Base-by-base conservation (phyloP, 306 rosid genomes). In the Castanea mollissima region DNA sequence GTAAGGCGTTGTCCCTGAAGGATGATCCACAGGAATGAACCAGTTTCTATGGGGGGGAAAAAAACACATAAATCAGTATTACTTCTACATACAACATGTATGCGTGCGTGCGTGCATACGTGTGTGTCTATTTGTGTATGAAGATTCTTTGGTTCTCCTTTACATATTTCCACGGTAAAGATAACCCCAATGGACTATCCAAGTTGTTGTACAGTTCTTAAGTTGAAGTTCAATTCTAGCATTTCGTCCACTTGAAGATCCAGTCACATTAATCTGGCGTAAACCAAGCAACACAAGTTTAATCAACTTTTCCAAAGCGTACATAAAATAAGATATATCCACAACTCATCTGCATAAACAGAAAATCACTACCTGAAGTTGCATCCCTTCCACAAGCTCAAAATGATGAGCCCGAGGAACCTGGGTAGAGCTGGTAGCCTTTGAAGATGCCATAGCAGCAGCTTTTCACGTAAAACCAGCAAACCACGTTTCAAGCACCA, bases 121-220 rank as follows among this genome's bases (percentile, higher is more conserved):
- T 49, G 54, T 49, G 54, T 49, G 16, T 49, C 1, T 49, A 49
- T 12, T 49, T 13, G 15, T 49, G 16, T 49, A 49, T 49, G 4
- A 10, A 49, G 14, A 49, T 7, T 38, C 46, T 38, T 38, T 49
- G 31, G 6, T 4, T 18, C 38, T 27, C 41, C 27, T 74, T 44
- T 79, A 80, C 79, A 12, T 35, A 25, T 84, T 58, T 72, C 79
- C 82, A 31, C 6, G 82, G 64, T 80, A 67, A 72, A 84, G 34
- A 32, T 51, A 65, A 15, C 87, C 83, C 87, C 81, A 80, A 44
- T 84, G 81, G 57, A 84, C 79, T 54, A 84, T 58, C 87, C 82
- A 84, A 31, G 76, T 46, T 16, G 60, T 71, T 55, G 71, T 27
- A 73, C 81, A 72, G 55, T 76, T 79, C 58, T 16, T 76, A 14